Conservation (phyloP, 257 asterid species). For the Coffea canephora region DNA sequence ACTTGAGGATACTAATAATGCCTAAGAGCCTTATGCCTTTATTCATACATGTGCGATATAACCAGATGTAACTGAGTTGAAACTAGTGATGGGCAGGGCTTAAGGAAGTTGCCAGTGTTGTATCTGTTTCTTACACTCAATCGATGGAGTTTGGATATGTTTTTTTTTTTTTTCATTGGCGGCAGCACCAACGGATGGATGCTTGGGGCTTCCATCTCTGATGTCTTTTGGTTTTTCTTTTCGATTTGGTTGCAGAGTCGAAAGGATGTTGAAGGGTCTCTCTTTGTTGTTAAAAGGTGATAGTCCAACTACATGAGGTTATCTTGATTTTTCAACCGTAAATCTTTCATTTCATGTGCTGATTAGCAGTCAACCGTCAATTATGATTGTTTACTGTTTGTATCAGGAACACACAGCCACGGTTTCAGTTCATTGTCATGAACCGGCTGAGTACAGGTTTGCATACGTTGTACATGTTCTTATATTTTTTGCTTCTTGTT, state of each 20-base stretch:
- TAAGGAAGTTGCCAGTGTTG: too few relatives aligned
- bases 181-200: not conserved
- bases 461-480: conserved; percentile 12
- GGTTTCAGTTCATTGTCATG: conserved; percentile 87
- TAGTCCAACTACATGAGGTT: not conserved
- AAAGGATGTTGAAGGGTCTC: conserved; percentile 85
- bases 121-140: too few relatives aligned
- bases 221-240: not conserved
- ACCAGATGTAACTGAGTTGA: too few relatives aligned
- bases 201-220: not conserved
- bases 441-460: conserved; percentile 70
- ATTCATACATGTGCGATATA: too few relatives aligned
- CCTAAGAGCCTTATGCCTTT: too few relatives aligned
- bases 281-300: conserved; percentile 83
- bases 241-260: conserved; percentile 51
- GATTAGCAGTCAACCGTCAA: not conserved
- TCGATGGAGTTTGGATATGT: too few relatives aligned
- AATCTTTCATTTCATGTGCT: not conserved
- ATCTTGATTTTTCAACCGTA: not conserved
- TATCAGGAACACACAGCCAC: conserved; percentile 72
- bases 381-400: conserved; percentile 3
- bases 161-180: too few relatives aligned
- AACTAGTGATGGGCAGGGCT: too few relatives aligned
- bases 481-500: not conserved
- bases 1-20: too few relatives aligned